Conservation (phyloP, 768 basidiomycete genomes). For the Lentinula lateritia region DNA sequence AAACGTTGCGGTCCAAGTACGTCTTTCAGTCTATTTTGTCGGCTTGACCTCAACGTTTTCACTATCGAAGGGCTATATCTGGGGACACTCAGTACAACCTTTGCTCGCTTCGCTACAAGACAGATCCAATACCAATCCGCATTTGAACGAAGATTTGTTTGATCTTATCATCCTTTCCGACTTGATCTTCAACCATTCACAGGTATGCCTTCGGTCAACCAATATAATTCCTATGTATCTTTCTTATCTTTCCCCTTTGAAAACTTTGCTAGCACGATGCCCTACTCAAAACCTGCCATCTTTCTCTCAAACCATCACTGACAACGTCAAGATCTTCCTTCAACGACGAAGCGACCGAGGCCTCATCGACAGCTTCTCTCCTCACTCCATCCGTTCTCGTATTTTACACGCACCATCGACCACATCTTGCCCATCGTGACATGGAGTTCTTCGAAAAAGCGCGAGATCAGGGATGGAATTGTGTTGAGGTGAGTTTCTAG, state of each 20-base stretch:
- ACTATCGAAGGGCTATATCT: constrained; percentile 66
- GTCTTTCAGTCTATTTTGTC: background rate
- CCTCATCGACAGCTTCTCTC: background rate
- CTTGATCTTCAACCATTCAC: constrained; percentile 92
- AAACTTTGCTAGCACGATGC: constrained; percentile 61
- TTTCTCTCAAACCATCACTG: constrained; percentile 23
- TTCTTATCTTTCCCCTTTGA: background rate
- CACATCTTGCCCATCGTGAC: constrained; percentile 77
- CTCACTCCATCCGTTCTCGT: constrained; percentile 47
- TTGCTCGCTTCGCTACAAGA: constrained; percentile 27
- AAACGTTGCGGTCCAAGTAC: constrained; percentile 22
- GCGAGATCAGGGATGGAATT: constrained; percentile 58
- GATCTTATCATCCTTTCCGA: constrained; percentile 88
- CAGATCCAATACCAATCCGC: background rate
- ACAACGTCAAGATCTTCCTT: background rate
- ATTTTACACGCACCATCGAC: constrained; percentile 87
- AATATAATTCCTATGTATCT: background rate
- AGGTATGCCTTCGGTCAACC: constrained; percentile 37
- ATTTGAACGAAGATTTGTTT: constrained; percentile 33
- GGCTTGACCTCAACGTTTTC: background rate
- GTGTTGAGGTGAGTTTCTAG: constrained; percentile 58
- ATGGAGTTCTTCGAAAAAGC: constrained; percentile 78
- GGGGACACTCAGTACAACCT: constrained; percentile 57
- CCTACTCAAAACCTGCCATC: constrained; percentile 68
- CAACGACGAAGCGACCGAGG: no score